phyloP scores from a whole-genome alignment of 2,329 filamentous ascomycete species.

The Simplicillium sp. region DNA sequence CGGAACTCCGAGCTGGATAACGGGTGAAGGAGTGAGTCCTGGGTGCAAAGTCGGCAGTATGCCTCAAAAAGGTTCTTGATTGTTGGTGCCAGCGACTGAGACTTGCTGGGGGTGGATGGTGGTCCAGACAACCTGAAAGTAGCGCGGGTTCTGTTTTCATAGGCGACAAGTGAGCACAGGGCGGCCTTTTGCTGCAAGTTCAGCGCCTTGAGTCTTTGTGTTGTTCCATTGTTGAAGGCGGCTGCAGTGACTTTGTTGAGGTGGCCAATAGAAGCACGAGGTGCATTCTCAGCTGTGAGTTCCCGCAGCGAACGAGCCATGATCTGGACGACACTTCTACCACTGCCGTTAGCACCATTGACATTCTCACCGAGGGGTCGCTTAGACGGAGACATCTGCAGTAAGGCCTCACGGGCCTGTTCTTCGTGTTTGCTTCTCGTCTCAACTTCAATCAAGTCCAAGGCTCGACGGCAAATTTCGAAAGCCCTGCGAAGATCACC shows the following conservation, averaged over 20 bases:
- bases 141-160: conserved; percentile 65
- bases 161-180: conserved; percentile 75
- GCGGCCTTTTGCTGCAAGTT: conserved; percentile 97
- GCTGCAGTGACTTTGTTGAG: conserved; percentile 85
- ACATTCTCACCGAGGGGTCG: conserved; percentile 71
- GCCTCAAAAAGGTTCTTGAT: conserved; percentile 77
- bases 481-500: conserved; percentile 93
- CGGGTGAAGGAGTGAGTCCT: conserved; percentile 81
- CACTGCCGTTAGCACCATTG: conserved; percentile 46
- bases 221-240: conserved; percentile 82
- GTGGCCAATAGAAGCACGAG: conserved; percentile 80
- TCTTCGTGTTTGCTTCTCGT: conserved; percentile 65
- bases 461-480: conserved; percentile 80
- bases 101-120: conserved; percentile 50
- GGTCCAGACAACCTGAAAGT: conserved; percentile 30
- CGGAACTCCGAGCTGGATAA: conserved; percentile 88
- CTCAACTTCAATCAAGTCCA: conserved; percentile 83
- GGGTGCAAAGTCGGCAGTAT: conserved; percentile 74
- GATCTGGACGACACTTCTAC: conserved; percentile 35
- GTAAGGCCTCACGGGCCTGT: conserved; percentile 42
- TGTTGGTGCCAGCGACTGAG: conserved; percentile 57
- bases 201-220: conserved; percentile 72
- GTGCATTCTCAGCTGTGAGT: conserved; percentile 70
- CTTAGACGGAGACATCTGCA: conserved; percentile 60
- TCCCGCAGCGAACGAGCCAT: conserved; percentile 45